Evolutionary conservation across 2,329 filamentous ascomycete species (phyloP).

Genomic region (Fusarium ramigenum): DNA sequence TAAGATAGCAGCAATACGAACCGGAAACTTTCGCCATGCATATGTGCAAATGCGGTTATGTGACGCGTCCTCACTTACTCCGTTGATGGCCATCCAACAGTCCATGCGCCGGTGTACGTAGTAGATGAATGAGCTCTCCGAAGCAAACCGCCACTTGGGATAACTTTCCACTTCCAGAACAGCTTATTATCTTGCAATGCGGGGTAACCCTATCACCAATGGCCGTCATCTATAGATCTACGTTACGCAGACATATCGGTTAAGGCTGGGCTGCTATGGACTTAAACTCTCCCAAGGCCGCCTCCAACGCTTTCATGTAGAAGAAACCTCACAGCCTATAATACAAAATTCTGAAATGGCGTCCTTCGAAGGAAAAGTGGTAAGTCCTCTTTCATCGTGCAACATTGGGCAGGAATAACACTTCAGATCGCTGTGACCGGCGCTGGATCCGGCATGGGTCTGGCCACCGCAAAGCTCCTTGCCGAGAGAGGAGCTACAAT

Average conservation of each 20-base stretch:
- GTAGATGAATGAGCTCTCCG: no score
- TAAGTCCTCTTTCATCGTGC: background rate
- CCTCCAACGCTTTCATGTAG: no score
- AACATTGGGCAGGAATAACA: background rate
- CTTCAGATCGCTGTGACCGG: slow-evolving; percentile 29
- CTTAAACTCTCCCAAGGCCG: background rate
- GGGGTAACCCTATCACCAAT: background rate
- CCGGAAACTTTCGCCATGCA: background rate
- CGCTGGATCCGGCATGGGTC: slow-evolving; percentile 34
- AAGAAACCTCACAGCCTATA: fast-evolving
- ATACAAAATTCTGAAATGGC: background rate
- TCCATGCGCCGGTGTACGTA: no score
- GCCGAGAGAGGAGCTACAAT: slow-evolving; percentile 33
- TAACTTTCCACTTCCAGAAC: slow-evolving; percentile 15
- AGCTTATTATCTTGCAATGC: background rate
- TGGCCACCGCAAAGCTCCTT: slow-evolving; percentile 35
- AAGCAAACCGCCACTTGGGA: background rate
- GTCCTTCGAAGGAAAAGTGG: slow-evolving; percentile 2
- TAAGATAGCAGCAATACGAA: no score
- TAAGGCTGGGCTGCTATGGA: background rate
- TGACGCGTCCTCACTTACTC: background rate
- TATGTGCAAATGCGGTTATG: background rate
- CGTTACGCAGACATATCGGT: background rate
- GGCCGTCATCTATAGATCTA: no score
- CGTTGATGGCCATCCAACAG: no score